A percentile compares a stretch with the other conserved stretches of the same genome.
phyloP scores from a whole-genome alignment of 1,284 basidiomycete genomes.

The Sanghuangporus baumii region DNA sequence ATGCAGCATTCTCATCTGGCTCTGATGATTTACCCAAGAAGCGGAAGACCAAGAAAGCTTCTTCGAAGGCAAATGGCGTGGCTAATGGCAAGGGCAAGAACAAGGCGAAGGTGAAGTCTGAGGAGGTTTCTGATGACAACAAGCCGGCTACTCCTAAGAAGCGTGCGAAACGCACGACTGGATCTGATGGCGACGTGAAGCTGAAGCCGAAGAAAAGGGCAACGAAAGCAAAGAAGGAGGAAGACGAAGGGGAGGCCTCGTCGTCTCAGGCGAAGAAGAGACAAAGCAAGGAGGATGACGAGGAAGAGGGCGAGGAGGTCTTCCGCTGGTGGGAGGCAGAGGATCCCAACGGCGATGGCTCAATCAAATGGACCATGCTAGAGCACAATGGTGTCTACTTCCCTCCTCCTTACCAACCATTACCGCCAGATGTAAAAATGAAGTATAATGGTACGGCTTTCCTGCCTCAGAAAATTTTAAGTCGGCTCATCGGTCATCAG shows the following conservation, averaged over 20 bases:
- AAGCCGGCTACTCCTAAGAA: conserved; percentile 30
- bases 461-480: conserved; percentile 13
- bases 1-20: conserved; percentile 30
- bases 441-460: conserved; percentile 78
- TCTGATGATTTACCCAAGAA: conserved; percentile 42
- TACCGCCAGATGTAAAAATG: conserved; percentile 88
- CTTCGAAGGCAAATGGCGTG: conserved; percentile 26
- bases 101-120: conserved; percentile 35
- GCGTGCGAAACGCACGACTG: conserved; percentile 22
- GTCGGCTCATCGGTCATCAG: conserved; percentile 35
- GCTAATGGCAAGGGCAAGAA: conserved; percentile 34
- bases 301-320: conserved; percentile 59
- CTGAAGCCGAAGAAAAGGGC: conserved; percentile 29
- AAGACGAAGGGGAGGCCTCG: conserved; percentile 27
- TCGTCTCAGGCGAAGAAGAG: conserved; percentile 31
- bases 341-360: conserved; percentile 65
- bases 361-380: conserved; percentile 88
- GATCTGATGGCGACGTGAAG: conserved; percentile 7
- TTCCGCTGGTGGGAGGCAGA: conserved; percentile 83
- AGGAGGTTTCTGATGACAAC: conserved; percentile 17
- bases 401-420: conserved; percentile 87
- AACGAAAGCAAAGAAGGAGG: conserved; percentile 29
- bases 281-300: conserved; percentile 48
- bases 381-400: conserved; percentile 95
- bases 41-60: conserved; percentile 22